A percentile compares a stretch with the other conserved stretches of the same genome.
These are phyloP conservation scores for Leishmania turanica DNA, from an alignment of 208 protist genomes.

Conservation along the genomic window DNA sequence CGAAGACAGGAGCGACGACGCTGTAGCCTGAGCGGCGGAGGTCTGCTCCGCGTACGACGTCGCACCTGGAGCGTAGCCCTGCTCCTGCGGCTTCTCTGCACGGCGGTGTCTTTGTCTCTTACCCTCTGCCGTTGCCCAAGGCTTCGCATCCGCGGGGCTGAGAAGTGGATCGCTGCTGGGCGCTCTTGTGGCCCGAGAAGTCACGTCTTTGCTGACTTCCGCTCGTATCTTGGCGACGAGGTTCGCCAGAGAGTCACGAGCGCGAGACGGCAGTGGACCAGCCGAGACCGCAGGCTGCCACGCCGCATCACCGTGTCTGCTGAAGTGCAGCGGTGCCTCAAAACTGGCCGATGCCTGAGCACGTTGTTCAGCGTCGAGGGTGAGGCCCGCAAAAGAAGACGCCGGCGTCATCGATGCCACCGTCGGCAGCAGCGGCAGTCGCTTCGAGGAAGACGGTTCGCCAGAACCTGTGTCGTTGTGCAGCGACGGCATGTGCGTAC, in stretches of 20 bases:
- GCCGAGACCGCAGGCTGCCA: not conserved
- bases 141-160: not conserved
- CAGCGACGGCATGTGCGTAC: not conserved
- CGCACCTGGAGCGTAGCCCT: not conserved
- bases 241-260: conserved; percentile 12
- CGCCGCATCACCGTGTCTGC: not conserved
- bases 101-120: not conserved
- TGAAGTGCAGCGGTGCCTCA: not conserved
- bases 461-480: not conserved
- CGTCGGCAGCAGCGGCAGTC: conserved; percentile 8
- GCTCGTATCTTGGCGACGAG: conserved; percentile 29
- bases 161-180: not conserved
- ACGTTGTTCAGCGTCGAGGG: not conserved
- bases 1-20: conserved; percentile 3
- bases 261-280: not conserved
- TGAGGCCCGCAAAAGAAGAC: not conserved
- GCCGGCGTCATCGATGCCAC: not conserved
- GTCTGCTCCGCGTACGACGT: not conserved
- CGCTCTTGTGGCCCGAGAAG: not conserved
- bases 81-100: not conserved
- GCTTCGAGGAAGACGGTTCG: not conserved
- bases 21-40: not conserved
- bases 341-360: not conserved
- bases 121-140: not conserved
- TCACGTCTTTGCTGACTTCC: conserved; percentile 17